These are phyloP conservation scores for Collybiopsis luxurians DNA, from an alignment of 768 basidiomycete species.

Conservation along the genomic window DNA sequence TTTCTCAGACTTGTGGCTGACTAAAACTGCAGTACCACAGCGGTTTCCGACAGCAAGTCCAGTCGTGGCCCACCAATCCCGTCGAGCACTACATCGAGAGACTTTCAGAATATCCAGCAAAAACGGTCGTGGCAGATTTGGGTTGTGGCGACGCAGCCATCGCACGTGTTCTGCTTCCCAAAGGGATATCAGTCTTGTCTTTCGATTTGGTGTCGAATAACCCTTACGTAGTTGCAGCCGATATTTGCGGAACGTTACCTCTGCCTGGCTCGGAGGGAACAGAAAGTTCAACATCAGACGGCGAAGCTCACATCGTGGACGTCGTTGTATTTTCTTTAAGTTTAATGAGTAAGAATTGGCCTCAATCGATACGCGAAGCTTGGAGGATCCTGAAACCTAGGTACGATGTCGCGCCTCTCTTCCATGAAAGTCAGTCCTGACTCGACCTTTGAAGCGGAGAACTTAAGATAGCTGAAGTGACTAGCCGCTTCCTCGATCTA, in stretches of 20 bases:
- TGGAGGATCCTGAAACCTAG: conserved; percentile 82
- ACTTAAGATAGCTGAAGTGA: conserved; percentile 86
- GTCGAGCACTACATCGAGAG: conserved; percentile 74
- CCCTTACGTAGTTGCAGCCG: conserved; percentile 83
- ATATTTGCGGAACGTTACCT: conserved; percentile 78
- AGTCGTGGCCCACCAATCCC: conserved; percentile 93
- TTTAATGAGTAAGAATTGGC: conserved; percentile 97
- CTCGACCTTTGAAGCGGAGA: too few species aligned
- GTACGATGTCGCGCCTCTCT: conserved; percentile 42
- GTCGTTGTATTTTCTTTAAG: conserved; percentile 92
- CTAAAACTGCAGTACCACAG: conserved; percentile 72
- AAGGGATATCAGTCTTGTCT: conserved; percentile 68
- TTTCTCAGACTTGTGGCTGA: conserved; percentile 1
- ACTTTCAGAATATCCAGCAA: conserved; percentile 61
- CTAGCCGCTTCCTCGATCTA: conserved; percentile 73
- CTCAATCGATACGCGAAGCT: conserved; percentile 83
- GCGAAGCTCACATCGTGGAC: conserved; percentile 80
- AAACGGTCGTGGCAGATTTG: conserved; percentile 83
- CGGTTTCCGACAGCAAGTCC: conserved; percentile 89
- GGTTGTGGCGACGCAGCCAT: conserved; percentile 95
- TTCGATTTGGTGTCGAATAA: conserved; percentile 79
- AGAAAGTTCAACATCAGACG: conserved; percentile 36
- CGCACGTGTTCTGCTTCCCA: conserved; percentile 68
- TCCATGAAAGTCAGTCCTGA: conserved; percentile 11
- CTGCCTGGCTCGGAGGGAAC: conserved; percentile 74